Evolutionary conservation across 2,329 filamentous ascomycete species (phyloP), one percentile per base, ranked within the genome.

Genomic region (Diaporthe ilicicola): DNA sequence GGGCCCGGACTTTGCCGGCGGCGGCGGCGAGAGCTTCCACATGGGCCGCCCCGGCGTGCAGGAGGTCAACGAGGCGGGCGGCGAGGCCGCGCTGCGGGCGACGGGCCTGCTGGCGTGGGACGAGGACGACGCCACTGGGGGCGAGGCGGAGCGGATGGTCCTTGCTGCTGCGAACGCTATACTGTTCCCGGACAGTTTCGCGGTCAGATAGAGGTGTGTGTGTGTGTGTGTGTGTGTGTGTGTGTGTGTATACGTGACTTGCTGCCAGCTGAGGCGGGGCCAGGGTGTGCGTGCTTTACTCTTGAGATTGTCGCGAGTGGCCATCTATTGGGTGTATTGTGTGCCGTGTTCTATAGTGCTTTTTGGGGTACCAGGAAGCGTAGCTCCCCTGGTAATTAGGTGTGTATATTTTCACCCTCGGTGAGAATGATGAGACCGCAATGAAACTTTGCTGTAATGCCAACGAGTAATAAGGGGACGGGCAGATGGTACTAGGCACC

Each of bases 51-150:
- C 81, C 0, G 82, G 81, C 2, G 79, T 80, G 15, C 78, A 78
- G 69, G 80, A 82, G 22, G 79, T 84, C 15, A 78, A 78, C 67
- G 81, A 82, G 22, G 79, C 81, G 1, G 83, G 83, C 6, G 82
- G 82, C 0, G 77, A 82, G 24, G 81, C 82, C 3, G 83, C 78
- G 15, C 74, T 84, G 67, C 76, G 81, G 22, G 81, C 82, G 0
- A 83, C 84, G 81, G 83, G 83, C 0, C 48, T 84, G 64, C 69
- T 82, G 65, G 81, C 82, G 0, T 84, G 81, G 78, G 81, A 83
- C 39, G 81, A 82, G 68, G 77, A 80, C 27, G 79, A 81, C 34
- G 80, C 78, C 13, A 62, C 68, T 13, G 59, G 13, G 7, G 74
- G 75, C 13, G 78, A 81, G n/a, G 70, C 67, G 17, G 82, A 83